Conservation (phyloP, 2,329 filamentous ascomycete species). For the Fusarium graminum region DNA sequence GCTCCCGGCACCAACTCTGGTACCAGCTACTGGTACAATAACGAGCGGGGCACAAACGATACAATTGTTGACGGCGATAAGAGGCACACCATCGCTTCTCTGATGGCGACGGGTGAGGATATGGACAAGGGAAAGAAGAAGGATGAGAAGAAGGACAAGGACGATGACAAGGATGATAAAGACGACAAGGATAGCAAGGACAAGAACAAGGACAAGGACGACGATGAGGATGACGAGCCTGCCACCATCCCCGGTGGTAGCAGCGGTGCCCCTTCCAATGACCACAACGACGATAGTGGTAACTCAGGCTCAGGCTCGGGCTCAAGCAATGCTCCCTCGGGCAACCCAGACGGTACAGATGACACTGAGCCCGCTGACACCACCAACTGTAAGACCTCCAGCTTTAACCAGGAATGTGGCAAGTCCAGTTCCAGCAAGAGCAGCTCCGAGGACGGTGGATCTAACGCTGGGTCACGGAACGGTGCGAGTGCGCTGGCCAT, state of each 20-base stretch:
- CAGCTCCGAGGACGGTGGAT: constrained; percentile 52
- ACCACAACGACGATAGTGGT: constrained; percentile 35
- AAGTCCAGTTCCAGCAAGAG: constrained; percentile 31
- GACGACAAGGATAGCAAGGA: constrained; percentile 37
- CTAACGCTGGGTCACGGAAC: constrained; percentile 51
- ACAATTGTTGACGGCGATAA: constrained; percentile 82
- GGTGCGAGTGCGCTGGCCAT: constrained; percentile 56
- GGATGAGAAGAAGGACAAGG: constrained; percentile 43
- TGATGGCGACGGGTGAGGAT: constrained; percentile 84
- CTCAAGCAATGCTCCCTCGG: constrained; percentile 31
- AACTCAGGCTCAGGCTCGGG: constrained; percentile 25
- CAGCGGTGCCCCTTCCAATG: constrained; percentile 38
- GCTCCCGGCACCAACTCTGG: constrained; percentile 76
- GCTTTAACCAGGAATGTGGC: constrained; percentile 59
- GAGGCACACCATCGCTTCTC: constrained; percentile 79
- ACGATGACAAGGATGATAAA: constrained; percentile 28
- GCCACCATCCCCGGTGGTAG: constrained; percentile 44
- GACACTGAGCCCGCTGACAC: constrained; percentile 43
- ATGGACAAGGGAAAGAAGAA: constrained; percentile 65
- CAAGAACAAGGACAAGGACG: constrained; percentile 18
- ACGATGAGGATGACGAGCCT: constrained; percentile 37
- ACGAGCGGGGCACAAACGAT: constrained; percentile 75
- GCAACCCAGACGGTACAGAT: constrained; percentile 36
- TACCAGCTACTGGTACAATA: constrained; percentile 81
- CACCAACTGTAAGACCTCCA: constrained; percentile 53